These are phyloP conservation scores for Puccinia triticina DNA, from an alignment of 1,284 basidiomycete genomes.

Conservation along the genomic window DNA sequence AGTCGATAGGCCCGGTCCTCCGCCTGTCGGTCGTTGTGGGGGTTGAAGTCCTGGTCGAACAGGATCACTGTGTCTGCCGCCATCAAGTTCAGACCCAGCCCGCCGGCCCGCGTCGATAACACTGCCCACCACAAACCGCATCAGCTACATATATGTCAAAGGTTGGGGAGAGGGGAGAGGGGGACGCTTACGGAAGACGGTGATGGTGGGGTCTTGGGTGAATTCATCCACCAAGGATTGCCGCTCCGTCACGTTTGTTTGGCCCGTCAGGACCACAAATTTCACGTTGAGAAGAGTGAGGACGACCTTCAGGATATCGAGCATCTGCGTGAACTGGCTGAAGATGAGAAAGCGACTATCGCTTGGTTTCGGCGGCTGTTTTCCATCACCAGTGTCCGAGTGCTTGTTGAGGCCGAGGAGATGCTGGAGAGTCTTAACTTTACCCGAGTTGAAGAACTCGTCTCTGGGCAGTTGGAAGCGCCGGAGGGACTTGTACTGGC, in stretches of 20 bases:
- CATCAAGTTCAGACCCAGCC: constrained; percentile 63
- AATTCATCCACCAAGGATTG: constrained; percentile 95
- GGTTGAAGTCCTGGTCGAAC: constrained; percentile 94
- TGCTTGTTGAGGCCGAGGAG: constrained; percentile 68
- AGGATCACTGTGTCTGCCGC: constrained; percentile 66
- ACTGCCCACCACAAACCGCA: constrained; percentile 60
- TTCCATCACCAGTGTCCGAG: not conserved
- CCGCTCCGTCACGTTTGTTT: constrained; percentile 88
- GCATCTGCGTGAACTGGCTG: constrained; percentile 83
- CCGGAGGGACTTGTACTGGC: constrained; percentile 78
- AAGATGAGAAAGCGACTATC: constrained; percentile 26
- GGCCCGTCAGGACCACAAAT: constrained; percentile 87
- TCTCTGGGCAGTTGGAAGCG: constrained; percentile 75
- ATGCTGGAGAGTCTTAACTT: constrained; percentile 74
- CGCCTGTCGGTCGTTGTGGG: constrained; percentile 83
- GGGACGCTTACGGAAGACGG: constrained; percentile 69
- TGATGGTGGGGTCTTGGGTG: constrained; percentile 87
- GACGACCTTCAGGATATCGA: constrained; percentile 88
- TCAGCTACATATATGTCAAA: no score
- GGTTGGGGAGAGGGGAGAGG: not conserved
- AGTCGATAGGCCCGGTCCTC: constrained; percentile 98
- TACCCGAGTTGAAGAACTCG: constrained; percentile 86
- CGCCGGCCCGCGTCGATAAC: constrained; percentile 89
- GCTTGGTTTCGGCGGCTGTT: no score
- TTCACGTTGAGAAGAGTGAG: constrained; percentile 75